Percentiles rank a stretch among this genome's conserved stretches.
phyloP scores from a whole-genome alignment of 768 basidiomycete genomes.

The Boletus rufocinnamomeus region DNA sequence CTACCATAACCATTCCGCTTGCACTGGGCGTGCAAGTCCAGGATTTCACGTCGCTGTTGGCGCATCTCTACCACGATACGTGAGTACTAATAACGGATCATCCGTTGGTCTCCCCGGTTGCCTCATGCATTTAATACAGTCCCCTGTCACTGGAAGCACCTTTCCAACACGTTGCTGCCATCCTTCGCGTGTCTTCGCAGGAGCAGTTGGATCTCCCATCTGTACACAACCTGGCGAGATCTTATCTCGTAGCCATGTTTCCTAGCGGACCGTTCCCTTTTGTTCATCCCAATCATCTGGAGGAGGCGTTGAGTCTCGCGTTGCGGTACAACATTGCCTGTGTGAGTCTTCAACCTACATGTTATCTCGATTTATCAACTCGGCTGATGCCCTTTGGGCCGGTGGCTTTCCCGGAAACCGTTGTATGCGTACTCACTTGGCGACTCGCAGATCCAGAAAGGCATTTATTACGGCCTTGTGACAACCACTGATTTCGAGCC shows the following conservation, averaged over 20 bases:
- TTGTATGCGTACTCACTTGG: background rate
- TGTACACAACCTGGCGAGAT: conserved; percentile 48
- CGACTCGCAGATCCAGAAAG: conserved; percentile 54
- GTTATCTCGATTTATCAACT: background rate
- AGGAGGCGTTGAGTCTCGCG: conserved; percentile 57
- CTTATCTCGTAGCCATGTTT: conserved; percentile 48
- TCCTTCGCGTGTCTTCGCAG: conserved; percentile 60
- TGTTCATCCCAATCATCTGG: conserved; percentile 43
- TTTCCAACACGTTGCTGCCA: conserved; percentile 49
- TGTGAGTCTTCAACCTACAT: conserved; percentile 40
- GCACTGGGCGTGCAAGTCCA: conserved; percentile 39
- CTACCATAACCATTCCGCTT: conserved; percentile 37
- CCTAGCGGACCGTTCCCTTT: conserved; percentile 50
- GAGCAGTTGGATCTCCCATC: conserved; percentile 57
- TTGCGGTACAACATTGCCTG: conserved; percentile 46
- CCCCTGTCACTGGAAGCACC: conserved; percentile 46
- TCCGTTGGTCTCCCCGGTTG: background rate
- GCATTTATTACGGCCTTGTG: conserved; percentile 64
- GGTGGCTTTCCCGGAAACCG: background rate
- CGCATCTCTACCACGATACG: conserved; percentile 68
- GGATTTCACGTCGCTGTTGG: conserved; percentile 60
- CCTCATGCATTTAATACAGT: conserved; percentile 39
- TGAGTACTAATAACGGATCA: conserved; percentile 39
- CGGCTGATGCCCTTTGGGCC: background rate
- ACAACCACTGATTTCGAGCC: conserved; percentile 58